A percentile compares a stretch with the other conserved stretches of the same genome.
Evolutionary conservation across 2,329 filamentous ascomycete species (phyloP).

Genomic region (Sporothrix euskadiensis): DNA sequence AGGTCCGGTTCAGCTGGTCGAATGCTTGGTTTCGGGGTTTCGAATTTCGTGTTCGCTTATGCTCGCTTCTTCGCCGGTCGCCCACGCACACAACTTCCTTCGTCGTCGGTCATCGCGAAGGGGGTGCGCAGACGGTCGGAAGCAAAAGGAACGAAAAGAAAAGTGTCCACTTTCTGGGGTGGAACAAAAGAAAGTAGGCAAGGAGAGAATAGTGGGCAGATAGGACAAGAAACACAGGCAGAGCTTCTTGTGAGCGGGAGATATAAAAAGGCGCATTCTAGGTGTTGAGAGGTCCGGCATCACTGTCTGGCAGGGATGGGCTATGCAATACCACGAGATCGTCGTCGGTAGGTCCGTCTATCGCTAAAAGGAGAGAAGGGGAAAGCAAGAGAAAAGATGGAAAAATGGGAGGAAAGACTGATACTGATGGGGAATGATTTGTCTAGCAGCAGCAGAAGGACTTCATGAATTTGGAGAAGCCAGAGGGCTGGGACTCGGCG

Average conservation of each 20-base stretch:
- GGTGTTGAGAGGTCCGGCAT: not conserved
- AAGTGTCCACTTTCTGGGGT: not conserved
- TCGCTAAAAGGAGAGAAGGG: not conserved
- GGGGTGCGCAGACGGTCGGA: not conserved
- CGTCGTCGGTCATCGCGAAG: not conserved
- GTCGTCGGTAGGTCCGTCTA: conserved; percentile 1
- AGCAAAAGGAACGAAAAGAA: not conserved
- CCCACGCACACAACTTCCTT: not conserved
- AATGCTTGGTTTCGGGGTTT: too few relatives aligned
- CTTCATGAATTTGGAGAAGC: conserved; percentile 92
- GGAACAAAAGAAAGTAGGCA: not conserved
- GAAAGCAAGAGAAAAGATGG: not conserved
- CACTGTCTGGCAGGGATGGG: conserved; percentile 18
- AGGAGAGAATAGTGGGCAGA: not conserved
- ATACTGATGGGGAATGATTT: not conserved
- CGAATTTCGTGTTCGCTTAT: not conserved
- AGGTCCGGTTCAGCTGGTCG: not conserved
- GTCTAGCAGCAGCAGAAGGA: conserved; percentile 79
- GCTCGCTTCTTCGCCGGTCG: not conserved
- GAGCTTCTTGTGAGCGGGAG: not conserved
- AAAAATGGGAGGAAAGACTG: not conserved
- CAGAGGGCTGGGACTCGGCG: conserved; percentile 72
- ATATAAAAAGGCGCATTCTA: not conserved
- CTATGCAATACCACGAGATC: conserved; percentile 15
- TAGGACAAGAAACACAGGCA: not conserved